Conservation (phyloP, 2,329 filamentous ascomycete genomes). For the Botrytis tulipae region DNA sequence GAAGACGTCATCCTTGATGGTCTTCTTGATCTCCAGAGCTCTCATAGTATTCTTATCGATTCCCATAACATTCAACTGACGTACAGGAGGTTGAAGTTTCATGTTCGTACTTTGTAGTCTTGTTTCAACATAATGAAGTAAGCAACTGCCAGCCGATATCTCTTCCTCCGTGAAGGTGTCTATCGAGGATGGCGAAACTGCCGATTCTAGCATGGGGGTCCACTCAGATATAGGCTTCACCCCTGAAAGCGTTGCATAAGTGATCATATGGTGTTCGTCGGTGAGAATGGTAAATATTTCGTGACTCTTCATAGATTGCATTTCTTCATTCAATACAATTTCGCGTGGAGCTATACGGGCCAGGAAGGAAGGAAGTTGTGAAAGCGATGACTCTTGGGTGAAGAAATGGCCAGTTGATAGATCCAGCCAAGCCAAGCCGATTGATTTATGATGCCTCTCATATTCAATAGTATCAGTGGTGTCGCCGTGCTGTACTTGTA, state of each 20-base stretch:
- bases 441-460: conserved; percentile 38
- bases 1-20: conserved; percentile 74
- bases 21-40: conserved; percentile 84
- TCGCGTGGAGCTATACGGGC: conserved; percentile 82
- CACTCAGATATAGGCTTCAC: conserved; percentile 52
- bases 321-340: conserved; percentile 70
- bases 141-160: conserved; percentile 69
- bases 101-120: conserved; percentile 75
- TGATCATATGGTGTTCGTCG: conserved; percentile 73
- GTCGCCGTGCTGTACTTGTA: conserved; percentile 55
- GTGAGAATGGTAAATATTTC: conserved; percentile 66
- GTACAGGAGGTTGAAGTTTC: conserved; percentile 78
- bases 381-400: conserved; percentile 71
- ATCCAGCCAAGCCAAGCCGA: conserved; percentile 92
- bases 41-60: conserved; percentile 92
- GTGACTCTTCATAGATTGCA: conserved; percentile 58
- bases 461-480: not conserved
- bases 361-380: conserved; percentile 73
- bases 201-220: conserved; percentile 73
- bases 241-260: conserved; percentile 57
- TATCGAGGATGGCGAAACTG: conserved; percentile 54
- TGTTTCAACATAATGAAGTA: conserved; percentile 82
- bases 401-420: conserved; percentile 93
- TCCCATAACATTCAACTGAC: conserved; percentile 77
- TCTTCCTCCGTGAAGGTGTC: conserved; percentile 65